Base-by-base conservation (phyloP, 23 red algal genomes). In the Gracilaria caudata region DNA sequence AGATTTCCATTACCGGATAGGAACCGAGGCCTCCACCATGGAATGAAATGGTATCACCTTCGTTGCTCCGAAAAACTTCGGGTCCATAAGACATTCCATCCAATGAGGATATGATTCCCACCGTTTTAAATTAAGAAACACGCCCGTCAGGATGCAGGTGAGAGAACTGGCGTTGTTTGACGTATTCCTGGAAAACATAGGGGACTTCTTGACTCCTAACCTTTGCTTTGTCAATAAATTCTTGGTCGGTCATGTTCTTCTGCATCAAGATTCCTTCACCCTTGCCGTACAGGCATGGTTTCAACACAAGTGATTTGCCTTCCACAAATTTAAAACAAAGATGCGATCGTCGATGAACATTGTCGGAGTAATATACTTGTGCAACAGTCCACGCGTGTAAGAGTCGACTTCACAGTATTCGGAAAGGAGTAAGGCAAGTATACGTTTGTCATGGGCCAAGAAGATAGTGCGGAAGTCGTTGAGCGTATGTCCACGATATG, bases 381-480 rank as follows among this genome's bases (percentile, higher is more conserved):
- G 35, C 66, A 73, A 3, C 35, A 73, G 66, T 41, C 3, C 66
- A 40, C 66, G 66, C 7, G 35, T 73, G 66, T 73, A 41, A 8
- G 21, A 21, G 41, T 73, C 66, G 41, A 73, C 32, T 41, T 40
- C 28, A 41, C 32, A 73, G 28, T 73, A 35, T 20, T 73, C 66
- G 0, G 66, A 73, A 2, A 35, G 66, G 66, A 73, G 66, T 21
- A 73, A 35, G 28, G 19, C 35, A 0, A 73, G 66, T 25, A 73
- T 29, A 40, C 41, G 35, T 73, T 73, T 73, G 66, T 73, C 66
- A 73, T 73, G 66, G 66, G 21, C 66, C 35, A 73, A 41, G 66
- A 73, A 73, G 32, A 73, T 73, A 73, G 66, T 40, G 66, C 66
- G 66, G 41, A 73, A 41, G 66, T 73, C 66, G 41, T 73, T 73